Evolutionary conservation across 2,329 filamentous ascomycete species (phyloP).

Genomic region (Phialocephala subalpina): DNA sequence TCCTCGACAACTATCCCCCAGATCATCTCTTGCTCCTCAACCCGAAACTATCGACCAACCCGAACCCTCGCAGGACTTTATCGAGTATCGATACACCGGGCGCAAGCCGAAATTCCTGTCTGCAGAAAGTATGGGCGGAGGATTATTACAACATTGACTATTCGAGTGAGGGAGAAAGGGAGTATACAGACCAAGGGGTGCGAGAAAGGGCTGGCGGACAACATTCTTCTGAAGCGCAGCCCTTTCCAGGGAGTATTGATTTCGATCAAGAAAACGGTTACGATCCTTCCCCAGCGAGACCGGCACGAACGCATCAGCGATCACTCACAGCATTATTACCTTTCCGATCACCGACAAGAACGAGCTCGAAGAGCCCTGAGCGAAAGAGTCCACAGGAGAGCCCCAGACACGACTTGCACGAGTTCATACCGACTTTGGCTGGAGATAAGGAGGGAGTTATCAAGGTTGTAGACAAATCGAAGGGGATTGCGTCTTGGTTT

Average conservation of each 20-base stretch:
- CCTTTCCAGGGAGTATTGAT: constrained; percentile 19
- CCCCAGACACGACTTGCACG: constrained; percentile 23
- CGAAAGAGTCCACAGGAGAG: constrained; percentile 28
- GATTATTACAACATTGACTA: constrained; percentile 30
- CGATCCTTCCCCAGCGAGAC: constrained; percentile 26
- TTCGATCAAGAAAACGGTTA: constrained; percentile 31
- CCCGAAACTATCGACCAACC: constrained; percentile 16
- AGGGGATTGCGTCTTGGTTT: constrained; percentile 41
- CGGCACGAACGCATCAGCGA: constrained; percentile 34
- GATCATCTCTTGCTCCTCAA: constrained; percentile 11
- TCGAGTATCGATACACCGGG: constrained; percentile 21
- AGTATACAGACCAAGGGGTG: constrained; percentile 21
- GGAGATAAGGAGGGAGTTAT: constrained; percentile 39
- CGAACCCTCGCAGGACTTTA: constrained; percentile 21
- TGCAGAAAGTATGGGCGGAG: constrained; percentile 41
- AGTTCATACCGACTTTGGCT: constrained; percentile 41
- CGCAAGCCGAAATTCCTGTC: constrained; percentile 32
- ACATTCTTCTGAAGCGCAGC: constrained; percentile 21
- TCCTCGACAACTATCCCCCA: constrained; percentile 15
- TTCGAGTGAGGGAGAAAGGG: constrained; percentile 28
- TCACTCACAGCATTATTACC: constrained; percentile 38
- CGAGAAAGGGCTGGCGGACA: constrained; percentile 14
- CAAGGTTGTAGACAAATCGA: constrained; percentile 38
- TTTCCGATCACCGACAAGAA: constrained; percentile 29
- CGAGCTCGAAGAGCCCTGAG: constrained; percentile 29